phyloP scores from a whole-genome alignment of 805 yeast genomes.

The Monosporozyma unispora region DNA sequence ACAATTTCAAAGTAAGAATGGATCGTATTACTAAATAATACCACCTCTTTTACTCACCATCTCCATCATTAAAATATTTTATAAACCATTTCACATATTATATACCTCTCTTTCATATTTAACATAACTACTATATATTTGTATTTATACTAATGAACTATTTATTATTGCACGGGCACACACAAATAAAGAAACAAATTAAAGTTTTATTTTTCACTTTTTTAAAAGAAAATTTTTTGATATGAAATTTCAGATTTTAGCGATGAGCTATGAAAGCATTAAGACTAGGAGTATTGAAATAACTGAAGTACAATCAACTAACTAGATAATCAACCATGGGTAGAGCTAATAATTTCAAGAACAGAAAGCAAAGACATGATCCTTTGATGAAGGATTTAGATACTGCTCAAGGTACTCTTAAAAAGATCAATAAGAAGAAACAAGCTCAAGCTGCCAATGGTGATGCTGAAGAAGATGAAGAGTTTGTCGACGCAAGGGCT shows the following conservation, averaged over 20 bases:
- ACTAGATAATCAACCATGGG: slow-evolving; percentile 42
- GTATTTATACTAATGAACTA: background rate
- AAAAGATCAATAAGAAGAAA: slow-evolving; percentile 33
- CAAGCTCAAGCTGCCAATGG: slow-evolving; percentile 25
- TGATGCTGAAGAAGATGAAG: slow-evolving; percentile 39
- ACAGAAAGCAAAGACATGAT: slow-evolving; percentile 58
- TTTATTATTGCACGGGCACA: too few species aligned
- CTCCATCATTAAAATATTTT: background rate
- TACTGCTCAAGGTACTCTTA: slow-evolving; percentile 64
- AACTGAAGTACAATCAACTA: background rate
- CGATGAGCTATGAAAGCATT: slow-evolving; percentile 1
- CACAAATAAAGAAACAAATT: too few species aligned
- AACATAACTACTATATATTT: too few species aligned
- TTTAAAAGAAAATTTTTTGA: background rate
- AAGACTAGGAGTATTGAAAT: background rate
- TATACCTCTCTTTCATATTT: too few species aligned
- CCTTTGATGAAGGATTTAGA: slow-evolving; percentile 74
- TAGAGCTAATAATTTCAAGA: slow-evolving; percentile 45
- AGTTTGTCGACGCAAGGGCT: slow-evolving; percentile 66
- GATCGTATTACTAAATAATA: slow-evolving; percentile 27
- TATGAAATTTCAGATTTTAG: background rate
- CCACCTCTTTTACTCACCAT: background rate
- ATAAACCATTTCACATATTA: background rate
- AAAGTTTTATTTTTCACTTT: background rate
- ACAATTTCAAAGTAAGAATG: slow-evolving; percentile 67